These are phyloP conservation scores for Speleostelium caveatum DNA, from an alignment of 78 protist species.

Conservation along the genomic window DNA sequence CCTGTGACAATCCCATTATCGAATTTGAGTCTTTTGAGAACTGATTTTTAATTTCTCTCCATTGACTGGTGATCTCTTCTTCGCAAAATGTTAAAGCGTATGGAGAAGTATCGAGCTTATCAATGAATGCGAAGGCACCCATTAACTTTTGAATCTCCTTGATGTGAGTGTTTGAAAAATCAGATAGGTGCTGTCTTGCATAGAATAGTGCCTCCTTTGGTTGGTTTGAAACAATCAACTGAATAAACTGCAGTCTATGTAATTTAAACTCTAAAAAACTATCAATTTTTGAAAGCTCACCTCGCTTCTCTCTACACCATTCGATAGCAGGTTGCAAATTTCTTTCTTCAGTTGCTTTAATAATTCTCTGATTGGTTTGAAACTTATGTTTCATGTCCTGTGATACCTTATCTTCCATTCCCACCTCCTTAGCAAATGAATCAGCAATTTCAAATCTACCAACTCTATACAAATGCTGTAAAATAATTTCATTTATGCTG, in stretches of 20 bases:
- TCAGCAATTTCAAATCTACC: conserved; percentile 80
- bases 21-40: conserved; percentile 40
- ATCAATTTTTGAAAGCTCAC: background rate
- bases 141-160: conserved; percentile 75
- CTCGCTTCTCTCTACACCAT: conserved; percentile 47
- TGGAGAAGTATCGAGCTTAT: conserved; percentile 68
- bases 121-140: conserved; percentile 69
- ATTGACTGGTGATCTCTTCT: conserved; percentile 9
- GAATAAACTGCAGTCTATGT: conserved; percentile 61
- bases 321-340: conserved; percentile 40
- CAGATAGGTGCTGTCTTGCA: conserved; percentile 43
- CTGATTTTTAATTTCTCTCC: conserved; percentile 42
- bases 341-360: conserved; percentile 12
- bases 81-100: conserved; percentile 37
- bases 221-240: background rate
- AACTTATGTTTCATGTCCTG: conserved; percentile 13
- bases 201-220: conserved; percentile 58
- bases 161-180: conserved; percentile 14
- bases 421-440: conserved; percentile 30
- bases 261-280: conserved; percentile 79
- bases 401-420: background rate
- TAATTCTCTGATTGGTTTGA: conserved; percentile 43
- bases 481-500: conserved; percentile 53
- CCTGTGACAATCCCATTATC: conserved; percentile 58
- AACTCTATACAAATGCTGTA: conserved; percentile 81